Evolutionary conservation across 495 filamentous ascomycete species (phyloP).

Genomic region (Aspergillus bridgeri): DNA sequence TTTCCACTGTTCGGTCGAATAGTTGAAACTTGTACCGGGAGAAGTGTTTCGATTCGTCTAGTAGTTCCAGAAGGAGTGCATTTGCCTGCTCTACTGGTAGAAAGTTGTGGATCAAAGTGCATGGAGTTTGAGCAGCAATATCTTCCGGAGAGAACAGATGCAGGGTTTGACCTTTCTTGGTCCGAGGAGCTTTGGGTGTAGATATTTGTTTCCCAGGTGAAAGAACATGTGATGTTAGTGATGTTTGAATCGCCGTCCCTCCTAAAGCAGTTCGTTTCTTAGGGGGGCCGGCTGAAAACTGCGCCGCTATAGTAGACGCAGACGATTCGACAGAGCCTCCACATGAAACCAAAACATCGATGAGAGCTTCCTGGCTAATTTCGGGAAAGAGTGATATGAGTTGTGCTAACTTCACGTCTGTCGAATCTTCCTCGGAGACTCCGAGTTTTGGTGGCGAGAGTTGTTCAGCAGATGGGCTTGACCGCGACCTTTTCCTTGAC

Average conservation of each 20-base stretch:
- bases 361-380: constrained; percentile 58
- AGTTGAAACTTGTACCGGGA: constrained; percentile 71
- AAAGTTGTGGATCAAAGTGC: constrained; percentile 89
- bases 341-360: constrained; percentile 74
- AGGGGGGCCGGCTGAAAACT: constrained; percentile 17
- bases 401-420: constrained; percentile 83
- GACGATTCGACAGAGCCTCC: constrained; percentile 72
- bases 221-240: constrained; percentile 46
- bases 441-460: not conserved
- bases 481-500: constrained; percentile 47
- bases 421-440: constrained; percentile 61
- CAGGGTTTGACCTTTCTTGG: constrained; percentile 75
- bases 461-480: constrained; percentile 16
- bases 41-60: constrained; percentile 74
- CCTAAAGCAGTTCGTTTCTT: constrained; percentile 30
- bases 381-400: constrained; percentile 71
- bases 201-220: constrained; percentile 22
- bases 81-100: constrained; percentile 68
- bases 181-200: constrained; percentile 36
- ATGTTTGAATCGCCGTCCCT: constrained; percentile 34
- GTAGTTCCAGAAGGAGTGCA: constrained; percentile 67
- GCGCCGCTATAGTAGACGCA: constrained; percentile 45
- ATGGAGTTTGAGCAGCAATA: constrained; percentile 76
- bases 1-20: constrained; percentile 79
- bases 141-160: constrained; percentile 78